phyloP scores from a whole-genome alignment of 1,139 yeast species.

The Yamadazyma conglobata region DNA sequence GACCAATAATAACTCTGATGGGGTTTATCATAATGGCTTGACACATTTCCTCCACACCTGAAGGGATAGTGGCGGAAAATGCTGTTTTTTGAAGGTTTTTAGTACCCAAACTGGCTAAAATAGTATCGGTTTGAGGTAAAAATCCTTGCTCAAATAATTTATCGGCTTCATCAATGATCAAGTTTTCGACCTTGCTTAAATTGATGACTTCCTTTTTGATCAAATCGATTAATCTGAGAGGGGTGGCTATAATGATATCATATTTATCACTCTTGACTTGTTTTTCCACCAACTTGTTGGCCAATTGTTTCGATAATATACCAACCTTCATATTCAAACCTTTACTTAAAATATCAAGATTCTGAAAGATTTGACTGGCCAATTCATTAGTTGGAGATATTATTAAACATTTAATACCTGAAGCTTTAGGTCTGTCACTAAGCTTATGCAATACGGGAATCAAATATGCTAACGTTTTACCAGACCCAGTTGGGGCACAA shows the following conservation, averaged over 20 bases:
- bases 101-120: constrained; percentile 64
- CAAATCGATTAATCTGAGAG: constrained; percentile 79
- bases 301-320: constrained; percentile 68
- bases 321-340: constrained; percentile 60
- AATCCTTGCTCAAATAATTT: constrained; percentile 88
- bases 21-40: constrained; percentile 81
- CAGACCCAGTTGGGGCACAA: constrained; percentile 94
- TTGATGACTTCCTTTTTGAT: constrained; percentile 58
- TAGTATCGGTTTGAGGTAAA: constrained; percentile 85
- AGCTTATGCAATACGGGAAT: constrained; percentile 72
- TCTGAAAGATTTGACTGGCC: constrained; percentile 79
- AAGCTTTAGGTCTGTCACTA: constrained; percentile 28
- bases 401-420: constrained; percentile 69
- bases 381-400: constrained; percentile 86
- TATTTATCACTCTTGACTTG: constrained; percentile 58
- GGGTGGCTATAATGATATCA: constrained; percentile 84
- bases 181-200: constrained; percentile 62
- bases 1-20: constrained; percentile 84
- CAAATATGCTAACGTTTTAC: constrained; percentile 84
- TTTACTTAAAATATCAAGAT: constrained; percentile 55
- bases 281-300: constrained; percentile 62
- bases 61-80: constrained; percentile 94
- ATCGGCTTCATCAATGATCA: constrained; percentile 95
- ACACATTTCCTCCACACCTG: constrained; percentile 89
- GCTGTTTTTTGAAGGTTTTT: constrained; percentile 62